These are phyloP conservation scores for Colletotrichum sp. DNA, from an alignment of 2,329 filamentous ascomycete species.

Conservation along the genomic window DNA sequence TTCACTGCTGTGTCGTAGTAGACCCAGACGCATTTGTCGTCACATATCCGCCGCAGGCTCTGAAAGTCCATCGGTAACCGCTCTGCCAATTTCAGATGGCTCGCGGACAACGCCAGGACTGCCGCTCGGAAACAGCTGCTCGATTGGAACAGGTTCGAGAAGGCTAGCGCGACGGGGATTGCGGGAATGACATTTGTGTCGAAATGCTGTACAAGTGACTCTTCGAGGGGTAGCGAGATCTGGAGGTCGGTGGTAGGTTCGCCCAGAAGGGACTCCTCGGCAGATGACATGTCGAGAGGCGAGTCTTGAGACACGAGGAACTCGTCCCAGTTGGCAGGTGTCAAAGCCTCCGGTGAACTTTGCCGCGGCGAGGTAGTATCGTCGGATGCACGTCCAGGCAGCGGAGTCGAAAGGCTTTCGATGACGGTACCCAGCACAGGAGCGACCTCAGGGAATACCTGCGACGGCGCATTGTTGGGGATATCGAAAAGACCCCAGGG, in stretches of 20 bases:
- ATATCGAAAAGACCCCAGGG: not conserved
- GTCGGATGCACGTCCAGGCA: not conserved
- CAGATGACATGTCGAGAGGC: not conserved
- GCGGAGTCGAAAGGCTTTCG: not conserved
- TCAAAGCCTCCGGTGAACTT: not conserved
- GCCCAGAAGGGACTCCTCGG: not conserved
- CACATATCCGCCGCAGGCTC: not conserved
- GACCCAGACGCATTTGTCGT: not conserved
- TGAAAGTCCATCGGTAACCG: not conserved
- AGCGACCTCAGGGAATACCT: not conserved
- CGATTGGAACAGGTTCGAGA: not conserved
- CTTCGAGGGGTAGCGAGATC: not conserved
- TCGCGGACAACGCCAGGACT: constrained; percentile 3
- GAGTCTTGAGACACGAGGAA: not conserved
- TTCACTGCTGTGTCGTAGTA: constrained; percentile 10
- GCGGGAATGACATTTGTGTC: not conserved
- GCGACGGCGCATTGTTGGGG: not conserved
- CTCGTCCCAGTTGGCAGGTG: not conserved
- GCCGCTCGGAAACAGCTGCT: constrained; percentile 6
- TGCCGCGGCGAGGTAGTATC: not conserved
- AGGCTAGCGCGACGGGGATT: not conserved
- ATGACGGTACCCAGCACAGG: not conserved
- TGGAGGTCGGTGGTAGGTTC: not conserved
- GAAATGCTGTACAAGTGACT: constrained; percentile 3
- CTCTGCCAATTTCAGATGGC: not conserved